Base-by-base conservation (phyloP, 2,329 filamentous ascomycete species). In the Colletotrichum liaoningense region DNA sequence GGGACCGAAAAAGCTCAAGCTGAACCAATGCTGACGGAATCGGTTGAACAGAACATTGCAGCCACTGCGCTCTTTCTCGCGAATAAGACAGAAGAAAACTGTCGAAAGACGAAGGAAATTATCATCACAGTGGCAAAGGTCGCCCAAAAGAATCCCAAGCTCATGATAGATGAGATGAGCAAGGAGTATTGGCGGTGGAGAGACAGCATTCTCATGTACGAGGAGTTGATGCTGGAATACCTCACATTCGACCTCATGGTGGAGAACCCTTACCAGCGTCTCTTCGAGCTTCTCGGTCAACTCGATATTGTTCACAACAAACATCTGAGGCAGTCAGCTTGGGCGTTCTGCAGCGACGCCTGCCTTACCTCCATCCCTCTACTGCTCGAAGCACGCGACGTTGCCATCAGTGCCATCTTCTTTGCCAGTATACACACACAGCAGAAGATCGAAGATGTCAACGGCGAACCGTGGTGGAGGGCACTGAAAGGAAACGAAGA, bases 171-270 rank as follows among this genome's bases (percentile, higher is more conserved):
- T 80, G 97, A 98, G 83, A 95, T 98, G 82, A 97, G 94, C 77
- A 98, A 98, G 80, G 97, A 99, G 80, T 99, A 97, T 81, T 99
- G 97, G 97, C 91, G 94, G 79, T 99, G 97, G 97, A 91, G 95
- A 74, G 97, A 99, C 80, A 97, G 93, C 72, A 97, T 99, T 70
- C 86, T 98, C 16, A 93, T 93, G 76, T 95, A 97, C 80, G 97
- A 99, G 84, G 97, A 98, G 81, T 87, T 96, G 56, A 93, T 99
- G 85, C 89, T 99, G 19, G 97, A 98, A 82, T 91, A 92, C 58
- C 87, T 99, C 22, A 98, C 95, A 73, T 99, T 99, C 82, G 97
- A 99, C 81, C 87, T 99, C 58, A 94, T 95, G 82, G 88, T 98
- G 33, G 94, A 97, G 77, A 94, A 95, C 73, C 96, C 97, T 0